Evolutionary conservation across 1,284 basidiomycete species (phyloP), one percentile per base, ranked within the genome.

Genomic region (Cryptococcus sp.): DNA sequence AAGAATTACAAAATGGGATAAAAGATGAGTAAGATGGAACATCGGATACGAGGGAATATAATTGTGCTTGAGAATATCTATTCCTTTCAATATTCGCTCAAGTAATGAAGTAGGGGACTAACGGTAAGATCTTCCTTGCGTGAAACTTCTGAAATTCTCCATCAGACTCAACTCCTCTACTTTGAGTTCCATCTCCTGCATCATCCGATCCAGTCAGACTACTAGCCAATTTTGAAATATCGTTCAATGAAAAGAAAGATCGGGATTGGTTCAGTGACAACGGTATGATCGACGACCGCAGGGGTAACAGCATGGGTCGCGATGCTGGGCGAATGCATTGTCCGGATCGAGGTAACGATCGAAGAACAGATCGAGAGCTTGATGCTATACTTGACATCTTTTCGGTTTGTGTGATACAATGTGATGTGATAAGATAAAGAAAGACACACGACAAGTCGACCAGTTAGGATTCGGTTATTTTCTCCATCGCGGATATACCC

Each of bases 21-120:
- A 97, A 98, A 46, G 78, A 77, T 11, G 85, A 80, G 74, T 98
- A 98, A 4, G 88, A 86, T 7, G 82, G 82, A 19, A 97, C 87
- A 73, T 98, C 87, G 14, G 91, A 82, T 44, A 98, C 89, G 52
- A 98, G 76, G 4, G 82, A 77, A 75, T 93, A 98, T 2, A 98
- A 80, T 70, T 97, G 83, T 43, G 79, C 78, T 54, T 80, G 82
- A n/a, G 79, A 77, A 66, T 87, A 90, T 24, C 84, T 88, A 43
- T 19, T 21, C 23, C 7, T 22, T 23, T 7, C 5, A 22, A 10
- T 5, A 23, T 23, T n/a, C 37, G 41, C 31, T 21, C 45, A 22
- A 49, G 40, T 21, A 19, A 44, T 48, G 4, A 39, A 16, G 28
- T 28, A 1, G 4, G 2, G 5, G 40, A 80, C 87, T 70, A 72